Conservation (phyloP, 495 filamentous ascomycete species). For the Neurospora discreta region DNA sequence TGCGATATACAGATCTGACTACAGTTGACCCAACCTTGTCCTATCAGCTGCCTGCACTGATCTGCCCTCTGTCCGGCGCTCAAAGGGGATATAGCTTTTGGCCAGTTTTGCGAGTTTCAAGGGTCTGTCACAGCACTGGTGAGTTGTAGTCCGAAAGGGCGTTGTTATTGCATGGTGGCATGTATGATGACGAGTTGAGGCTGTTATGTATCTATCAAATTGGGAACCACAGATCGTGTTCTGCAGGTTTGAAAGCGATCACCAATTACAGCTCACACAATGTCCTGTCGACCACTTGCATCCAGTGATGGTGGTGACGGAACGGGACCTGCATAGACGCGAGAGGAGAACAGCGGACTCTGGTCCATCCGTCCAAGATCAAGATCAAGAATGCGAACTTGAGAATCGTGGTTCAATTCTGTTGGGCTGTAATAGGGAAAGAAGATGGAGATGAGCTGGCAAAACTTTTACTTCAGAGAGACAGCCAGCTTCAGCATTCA, state of each 20-base stretch:
- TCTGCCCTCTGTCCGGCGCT: not conserved
- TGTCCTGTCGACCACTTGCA: not conserved
- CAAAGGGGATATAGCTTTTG: not conserved
- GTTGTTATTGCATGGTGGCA: too few species aligned
- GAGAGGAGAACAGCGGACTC: not conserved
- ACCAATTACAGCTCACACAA: not conserved
- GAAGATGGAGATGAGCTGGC: not conserved
- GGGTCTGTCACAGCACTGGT: not conserved
- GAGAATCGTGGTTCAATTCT: not conserved
- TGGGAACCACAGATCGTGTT: not conserved
- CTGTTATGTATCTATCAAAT: not conserved
- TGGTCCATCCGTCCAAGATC: too few species aligned
- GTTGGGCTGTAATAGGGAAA: not conserved
- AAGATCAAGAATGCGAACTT: not conserved
- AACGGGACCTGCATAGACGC: not conserved
- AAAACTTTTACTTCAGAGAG: too few species aligned
- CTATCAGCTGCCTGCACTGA: too few species aligned
- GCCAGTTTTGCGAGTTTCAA: not conserved
- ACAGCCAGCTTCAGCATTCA: too few species aligned
- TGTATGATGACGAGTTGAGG: too few species aligned
- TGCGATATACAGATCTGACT: too few species aligned
- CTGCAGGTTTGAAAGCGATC: not conserved
- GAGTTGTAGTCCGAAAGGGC: not conserved
- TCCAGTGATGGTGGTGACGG: not conserved
- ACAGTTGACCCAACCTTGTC: not conserved